Evolutionary conservation across 179 eudicot genomes (phyloP).

Genomic region (Carnegiea gigantea): DNA sequence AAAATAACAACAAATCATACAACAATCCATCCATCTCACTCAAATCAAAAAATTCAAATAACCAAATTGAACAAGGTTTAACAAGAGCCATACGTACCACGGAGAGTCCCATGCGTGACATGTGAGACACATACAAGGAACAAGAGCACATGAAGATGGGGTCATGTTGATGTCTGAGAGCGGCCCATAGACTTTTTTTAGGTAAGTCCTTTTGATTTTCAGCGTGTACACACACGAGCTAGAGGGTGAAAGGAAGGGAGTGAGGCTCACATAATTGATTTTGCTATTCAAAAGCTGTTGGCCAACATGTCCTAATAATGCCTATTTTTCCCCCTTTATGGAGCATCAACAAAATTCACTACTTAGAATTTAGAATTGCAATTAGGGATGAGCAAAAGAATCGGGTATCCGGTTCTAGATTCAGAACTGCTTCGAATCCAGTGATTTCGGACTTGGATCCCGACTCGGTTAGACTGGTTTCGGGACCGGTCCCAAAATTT

Average conservation of each 20-base stretch:
- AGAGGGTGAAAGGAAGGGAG: not conserved
- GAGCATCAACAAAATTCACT: not conserved
- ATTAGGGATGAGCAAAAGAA: too few relatives aligned
- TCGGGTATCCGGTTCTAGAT: too few relatives aligned
- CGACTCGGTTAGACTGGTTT: too few relatives aligned
- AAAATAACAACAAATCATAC: too few relatives aligned
- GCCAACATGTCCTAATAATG: constrained; percentile 18
- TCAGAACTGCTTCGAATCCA: too few relatives aligned
- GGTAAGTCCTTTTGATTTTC: not conserved
- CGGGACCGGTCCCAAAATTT: too few relatives aligned
- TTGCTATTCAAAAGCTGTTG: not conserved
- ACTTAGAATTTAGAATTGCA: not conserved
- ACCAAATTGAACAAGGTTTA: too few relatives aligned
- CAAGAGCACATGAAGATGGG: constrained; percentile 14
- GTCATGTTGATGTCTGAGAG: not conserved
- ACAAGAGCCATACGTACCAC: too few relatives aligned
- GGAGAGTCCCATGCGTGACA: not conserved
- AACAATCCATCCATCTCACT: too few relatives aligned
- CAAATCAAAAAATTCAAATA: too few relatives aligned
- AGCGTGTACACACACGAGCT: not conserved
- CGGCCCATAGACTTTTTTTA: not conserved
- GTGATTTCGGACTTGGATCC: too few relatives aligned
- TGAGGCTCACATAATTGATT: not conserved
- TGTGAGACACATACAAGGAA: not conserved
- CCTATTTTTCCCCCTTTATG: not conserved